phyloP scores from a whole-genome alignment of 805 yeast genomes.

The baker's yeast (Saccharomyces cerevisiae) region DNA sequence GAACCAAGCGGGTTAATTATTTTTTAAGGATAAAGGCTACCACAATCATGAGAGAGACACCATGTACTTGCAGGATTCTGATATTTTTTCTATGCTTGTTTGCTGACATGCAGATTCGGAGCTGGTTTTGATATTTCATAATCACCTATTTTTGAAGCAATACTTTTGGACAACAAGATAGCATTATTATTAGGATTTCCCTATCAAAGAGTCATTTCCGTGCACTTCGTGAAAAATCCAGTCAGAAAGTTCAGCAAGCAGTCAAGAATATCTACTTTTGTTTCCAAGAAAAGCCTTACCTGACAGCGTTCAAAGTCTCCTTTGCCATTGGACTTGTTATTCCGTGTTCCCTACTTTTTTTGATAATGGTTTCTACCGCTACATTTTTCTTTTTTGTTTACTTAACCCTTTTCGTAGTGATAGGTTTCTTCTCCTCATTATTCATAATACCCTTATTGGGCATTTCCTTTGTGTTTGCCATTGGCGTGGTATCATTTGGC shows the following conservation, averaged over 20 bases:
- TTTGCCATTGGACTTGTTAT: conserved; percentile 3
- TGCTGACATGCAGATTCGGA: neutral
- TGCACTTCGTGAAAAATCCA: neutral
- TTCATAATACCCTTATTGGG: conserved; percentile 24
- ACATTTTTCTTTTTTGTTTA: conserved; percentile 19
- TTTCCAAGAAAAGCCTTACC: neutral
- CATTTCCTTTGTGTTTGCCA: conserved; percentile 23
- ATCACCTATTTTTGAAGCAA: neutral
- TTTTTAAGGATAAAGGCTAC: neutral
- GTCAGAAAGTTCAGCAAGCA: neutral
- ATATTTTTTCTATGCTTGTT: neutral
- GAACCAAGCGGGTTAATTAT: neutral
- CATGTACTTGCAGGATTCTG: neutral
- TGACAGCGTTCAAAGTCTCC: neutral
- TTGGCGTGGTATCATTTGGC: conserved; percentile 23
- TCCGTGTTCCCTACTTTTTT: conserved; percentile 8
- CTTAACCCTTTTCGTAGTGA: conserved; percentile 15
- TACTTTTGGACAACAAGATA: neutral
- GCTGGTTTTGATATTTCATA: neutral
- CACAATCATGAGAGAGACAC: neutral
- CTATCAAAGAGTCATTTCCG: neutral
- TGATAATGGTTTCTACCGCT: conserved; percentile 18
- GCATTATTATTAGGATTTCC: neutral
- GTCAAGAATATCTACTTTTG: neutral
- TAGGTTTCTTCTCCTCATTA: conserved; percentile 17